Evolutionary conservation across 2,329 filamentous ascomycete species (phyloP).

Genomic region (Botrytis fragariae): DNA sequence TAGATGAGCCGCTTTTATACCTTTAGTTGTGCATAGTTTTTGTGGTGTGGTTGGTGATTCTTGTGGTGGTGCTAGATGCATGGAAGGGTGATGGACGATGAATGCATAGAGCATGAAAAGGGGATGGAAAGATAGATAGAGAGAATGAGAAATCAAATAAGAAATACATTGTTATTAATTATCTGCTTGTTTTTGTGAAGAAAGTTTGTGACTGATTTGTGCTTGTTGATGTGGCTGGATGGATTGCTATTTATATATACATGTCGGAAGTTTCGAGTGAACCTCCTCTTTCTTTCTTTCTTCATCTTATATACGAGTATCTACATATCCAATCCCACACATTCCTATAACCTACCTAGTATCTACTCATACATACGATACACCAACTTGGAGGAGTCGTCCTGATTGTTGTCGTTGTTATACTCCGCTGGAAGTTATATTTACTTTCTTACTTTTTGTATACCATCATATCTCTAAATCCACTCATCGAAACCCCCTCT

Average conservation of each 20-base stretch:
- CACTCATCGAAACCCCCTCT: neutral
- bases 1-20: neutral
- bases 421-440: neutral
- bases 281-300: too few species aligned
- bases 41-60: neutral
- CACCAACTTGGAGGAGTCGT: neutral
- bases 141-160: neutral
- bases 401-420: neutral
- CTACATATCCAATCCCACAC: neutral
- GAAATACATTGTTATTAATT: neutral
- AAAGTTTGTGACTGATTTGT: neutral
- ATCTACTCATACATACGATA: neutral
- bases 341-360: neutral
- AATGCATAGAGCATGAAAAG: neutral
- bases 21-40: conserved; percentile 10
- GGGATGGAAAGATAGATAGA: neutral
- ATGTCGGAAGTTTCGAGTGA: neutral
- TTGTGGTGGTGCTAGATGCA: neutral
- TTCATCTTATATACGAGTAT: neutral
- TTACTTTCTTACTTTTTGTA: neutral
- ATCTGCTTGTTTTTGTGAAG: neutral
- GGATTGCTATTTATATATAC: neutral
- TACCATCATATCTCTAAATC: neutral
- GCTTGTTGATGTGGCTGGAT: neutral
- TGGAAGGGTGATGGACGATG: neutral